Conservation (phyloP, 805 yeast genomes). For the Lipomyces chichibuensis region DNA sequence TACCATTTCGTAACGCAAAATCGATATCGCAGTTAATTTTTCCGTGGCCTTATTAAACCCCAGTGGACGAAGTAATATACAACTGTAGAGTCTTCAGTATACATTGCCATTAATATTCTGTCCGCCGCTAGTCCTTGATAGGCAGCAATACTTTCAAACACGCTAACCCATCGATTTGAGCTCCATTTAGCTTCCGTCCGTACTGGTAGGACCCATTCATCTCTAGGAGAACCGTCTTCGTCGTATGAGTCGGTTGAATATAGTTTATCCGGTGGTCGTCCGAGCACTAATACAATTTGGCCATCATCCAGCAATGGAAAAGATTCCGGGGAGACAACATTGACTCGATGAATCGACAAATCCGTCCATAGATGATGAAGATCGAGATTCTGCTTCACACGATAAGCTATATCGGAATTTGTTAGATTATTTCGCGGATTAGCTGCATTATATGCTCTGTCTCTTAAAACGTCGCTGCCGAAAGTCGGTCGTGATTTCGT, state of each 20-base stretch:
- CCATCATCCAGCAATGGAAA: slow-evolving; percentile 11
- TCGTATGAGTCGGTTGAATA: slow-evolving; percentile 42
- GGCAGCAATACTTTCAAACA: slow-evolving; percentile 40
- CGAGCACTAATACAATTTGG: slow-evolving; percentile 33
- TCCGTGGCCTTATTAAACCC: slow-evolving; percentile 48
- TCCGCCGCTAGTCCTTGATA: slow-evolving; percentile 18
- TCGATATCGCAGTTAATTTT: slow-evolving; percentile 39
- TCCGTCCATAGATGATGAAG: slow-evolving; percentile 48
- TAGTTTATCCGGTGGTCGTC: slow-evolving; percentile 45
- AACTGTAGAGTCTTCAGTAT: slow-evolving; percentile 49
- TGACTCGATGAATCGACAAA: slow-evolving; percentile 33
- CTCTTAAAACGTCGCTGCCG: slow-evolving; percentile 5
- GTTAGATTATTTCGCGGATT: slow-evolving; percentile 15
- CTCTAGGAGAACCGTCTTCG: slow-evolving; percentile 19
- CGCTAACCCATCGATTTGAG: slow-evolving; percentile 42
- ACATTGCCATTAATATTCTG: slow-evolving; percentile 49
- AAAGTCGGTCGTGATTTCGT: slow-evolving; percentile 1
- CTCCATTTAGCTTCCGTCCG: slow-evolving; percentile 43
- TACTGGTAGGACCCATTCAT: slow-evolving; percentile 40
- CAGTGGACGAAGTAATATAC: slow-evolving; percentile 49
- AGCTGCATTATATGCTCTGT: slow-evolving; percentile 22
- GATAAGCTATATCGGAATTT: slow-evolving; percentile 29
- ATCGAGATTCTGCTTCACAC: slow-evolving; percentile 41
- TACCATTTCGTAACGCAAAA: neutral
- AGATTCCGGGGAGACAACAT: slow-evolving; percentile 11